Evolutionary conservation across 805 yeast genomes (phyloP).

Genomic region (Candida railenensis): DNA sequence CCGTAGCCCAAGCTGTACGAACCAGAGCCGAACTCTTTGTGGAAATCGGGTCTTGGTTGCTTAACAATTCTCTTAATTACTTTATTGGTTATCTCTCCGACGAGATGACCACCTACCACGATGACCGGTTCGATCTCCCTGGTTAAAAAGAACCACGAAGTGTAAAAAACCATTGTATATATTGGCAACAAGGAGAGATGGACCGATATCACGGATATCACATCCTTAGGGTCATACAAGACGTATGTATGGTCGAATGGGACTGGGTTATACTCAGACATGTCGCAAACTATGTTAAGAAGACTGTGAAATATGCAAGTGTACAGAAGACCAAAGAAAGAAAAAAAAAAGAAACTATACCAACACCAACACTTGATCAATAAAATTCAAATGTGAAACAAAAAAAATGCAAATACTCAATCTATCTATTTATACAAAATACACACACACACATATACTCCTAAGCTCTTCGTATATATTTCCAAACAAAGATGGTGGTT

Average conservation of each 20-base stretch:
- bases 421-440: not conserved
- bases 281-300: not conserved
- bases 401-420: not conserved
- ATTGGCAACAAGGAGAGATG: constrained; percentile 81
- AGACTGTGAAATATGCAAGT: too few relatives aligned
- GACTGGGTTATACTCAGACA: constrained; percentile 26
- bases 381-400: not conserved
- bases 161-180: constrained; percentile 69
- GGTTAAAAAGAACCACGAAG: constrained; percentile 79
- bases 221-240: constrained; percentile 67
- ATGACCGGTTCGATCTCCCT: constrained; percentile 85
- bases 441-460: not conserved
- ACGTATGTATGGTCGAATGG: constrained; percentile 90
- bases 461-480: not conserved
- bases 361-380: too few relatives aligned
- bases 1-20: constrained; percentile 68
- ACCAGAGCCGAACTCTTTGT: constrained; percentile 42
- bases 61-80: constrained; percentile 60
- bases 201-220: constrained; percentile 60
- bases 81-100: constrained; percentile 71
- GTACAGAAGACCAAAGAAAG: too few relatives aligned
- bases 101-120: constrained; percentile 81
- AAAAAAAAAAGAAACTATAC: constrained; percentile 11
- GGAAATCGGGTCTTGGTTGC: constrained; percentile 73
- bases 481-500: not conserved